Base-by-base conservation (phyloP, 352 stramenopile genomes). In the Plasmopara muralis region DNA sequence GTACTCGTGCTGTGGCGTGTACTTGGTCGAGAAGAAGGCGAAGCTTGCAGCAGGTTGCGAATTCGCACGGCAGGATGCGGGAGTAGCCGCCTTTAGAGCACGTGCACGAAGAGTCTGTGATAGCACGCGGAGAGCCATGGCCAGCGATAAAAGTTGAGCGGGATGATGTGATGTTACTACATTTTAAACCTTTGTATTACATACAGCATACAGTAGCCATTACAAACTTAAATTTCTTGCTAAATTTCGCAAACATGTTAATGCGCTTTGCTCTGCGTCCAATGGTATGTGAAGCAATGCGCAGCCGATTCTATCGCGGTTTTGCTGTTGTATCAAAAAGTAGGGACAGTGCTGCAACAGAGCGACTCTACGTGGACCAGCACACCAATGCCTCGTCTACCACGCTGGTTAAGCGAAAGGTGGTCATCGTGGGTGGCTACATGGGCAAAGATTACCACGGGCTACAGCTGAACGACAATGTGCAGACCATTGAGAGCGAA, bases 1-100 rank as follows among this genome's bases (percentile, higher is more conserved):
- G 70, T 93, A 93, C 78, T 93, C 83, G 71, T 93, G 83, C 65
- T 86, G 69, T 53, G 74, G 68, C 47, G 83, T 89, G 77, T 87
- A 93, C 71, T 89, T 89, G 65, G 83, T 93, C 30, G 81, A 86
- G 64, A 89, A 93, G 65, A 68, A 79, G 47, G 75, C 60, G 12
- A 65, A 44, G 35, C 68, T 14, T 8, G 56, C 51, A n/a, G 67
- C 56, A 41, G 63, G 67, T 56, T 77, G 75, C 39, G 74, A 73
- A 33, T 66, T 33, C 15, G 59, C 53, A 38, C 72, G 67, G 60
- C 67, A 77, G 13, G 66, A 38, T 25, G 57, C 48, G 4, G 58
- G 50, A 29, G 57, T 40, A 25, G 47, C 45, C 15, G 54, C 52
- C 43, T 53, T 47, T 6, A 65, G 41, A 54, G 61, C 52, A 63